A percentile compares a stretch with the other conserved stretches of the same genome.
Evolutionary conservation across 768 basidiomycete species (phyloP).

Genomic region (Rhodosporidiobolus odoratus): DNA sequence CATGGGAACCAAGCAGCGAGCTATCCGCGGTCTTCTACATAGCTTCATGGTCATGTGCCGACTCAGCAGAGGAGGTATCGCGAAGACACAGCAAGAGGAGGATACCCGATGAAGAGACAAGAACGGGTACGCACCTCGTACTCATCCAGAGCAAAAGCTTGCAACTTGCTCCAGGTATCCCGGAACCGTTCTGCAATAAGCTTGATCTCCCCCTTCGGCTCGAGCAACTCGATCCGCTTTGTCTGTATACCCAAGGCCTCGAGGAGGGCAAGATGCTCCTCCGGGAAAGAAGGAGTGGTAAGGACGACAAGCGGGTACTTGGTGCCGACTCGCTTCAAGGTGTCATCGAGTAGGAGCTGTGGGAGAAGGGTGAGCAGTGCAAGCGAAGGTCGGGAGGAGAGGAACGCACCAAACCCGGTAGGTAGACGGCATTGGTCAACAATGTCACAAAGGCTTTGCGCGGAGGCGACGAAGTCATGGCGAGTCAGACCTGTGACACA

Average conservation of each 20-base stretch:
- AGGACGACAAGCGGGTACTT: slow-evolving; percentile 72
- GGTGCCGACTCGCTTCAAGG: slow-evolving; percentile 56
- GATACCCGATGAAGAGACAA: background rate
- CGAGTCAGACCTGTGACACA: background rate
- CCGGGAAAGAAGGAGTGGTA: slow-evolving; percentile 59
- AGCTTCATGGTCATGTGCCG: too few species aligned
- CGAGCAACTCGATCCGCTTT: slow-evolving; percentile 20
- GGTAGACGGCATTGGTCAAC: slow-evolving; percentile 62
- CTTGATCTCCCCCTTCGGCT: slow-evolving; percentile 34
- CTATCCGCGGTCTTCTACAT: too few species aligned
- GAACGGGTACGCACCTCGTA: slow-evolving; percentile 44
- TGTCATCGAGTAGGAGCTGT: slow-evolving; percentile 59
- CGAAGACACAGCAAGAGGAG: too few species aligned
- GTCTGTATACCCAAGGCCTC: slow-evolving; percentile 53
- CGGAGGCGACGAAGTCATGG: background rate
- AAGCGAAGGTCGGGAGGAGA: background rate
- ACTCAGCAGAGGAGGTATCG: too few species aligned
- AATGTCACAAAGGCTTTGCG: slow-evolving; percentile 60
- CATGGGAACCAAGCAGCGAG: too few species aligned
- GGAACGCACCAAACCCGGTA: slow-evolving; percentile 50
- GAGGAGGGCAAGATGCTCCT: slow-evolving; percentile 55
- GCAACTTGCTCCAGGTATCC: slow-evolving; percentile 32
- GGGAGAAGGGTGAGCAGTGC: background rate
- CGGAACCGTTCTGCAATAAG: slow-evolving; percentile 49
- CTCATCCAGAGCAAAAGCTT: slow-evolving; percentile 47